Conservation (phyloP, 176 grass and related monocot genomes). For the Panicum miliaceum region DNA sequence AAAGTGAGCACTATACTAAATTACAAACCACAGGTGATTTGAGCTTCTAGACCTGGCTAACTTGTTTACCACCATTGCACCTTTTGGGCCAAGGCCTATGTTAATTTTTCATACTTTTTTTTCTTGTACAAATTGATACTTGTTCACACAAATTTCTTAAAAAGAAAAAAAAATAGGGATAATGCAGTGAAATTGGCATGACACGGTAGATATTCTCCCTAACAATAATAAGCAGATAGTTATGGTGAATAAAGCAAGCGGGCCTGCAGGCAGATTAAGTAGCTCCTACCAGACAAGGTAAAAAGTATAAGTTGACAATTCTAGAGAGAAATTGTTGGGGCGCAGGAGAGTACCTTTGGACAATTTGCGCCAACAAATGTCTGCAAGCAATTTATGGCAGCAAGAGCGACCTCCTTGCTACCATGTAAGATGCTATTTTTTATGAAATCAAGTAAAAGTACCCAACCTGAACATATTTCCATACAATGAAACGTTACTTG, state of each 20-base stretch:
- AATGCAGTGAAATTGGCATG: constrained; percentile 1
- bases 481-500: constrained; percentile 24
- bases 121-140: neutral
- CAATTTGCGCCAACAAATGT: constrained; percentile 84
- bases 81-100: neutral
- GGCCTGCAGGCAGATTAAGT: neutral
- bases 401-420: constrained; percentile 98
- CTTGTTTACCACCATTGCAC: neutral
- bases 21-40: constrained; percentile 13
- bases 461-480: constrained; percentile 71
- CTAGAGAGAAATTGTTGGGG: neutral
- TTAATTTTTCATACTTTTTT: neutral
- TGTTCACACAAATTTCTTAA: neutral
- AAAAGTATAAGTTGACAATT: constrained; percentile 18
- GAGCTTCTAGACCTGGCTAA: neutral
- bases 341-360: constrained; percentile 67
- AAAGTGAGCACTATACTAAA: constrained; percentile 23
- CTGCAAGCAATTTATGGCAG: constrained; percentile 96
- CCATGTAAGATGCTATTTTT: constrained; percentile 92
- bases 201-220: neutral
- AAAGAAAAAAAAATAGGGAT: neutral
- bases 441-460: constrained; percentile 76
- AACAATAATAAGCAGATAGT: neutral
- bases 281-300: neutral
- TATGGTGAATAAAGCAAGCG: constrained; percentile 13